Evolutionary conservation across 139 green algal genomes (phyloP), one percentile per base, ranked within the genome.

Genomic region (Chlamydomonas sp.): DNA sequence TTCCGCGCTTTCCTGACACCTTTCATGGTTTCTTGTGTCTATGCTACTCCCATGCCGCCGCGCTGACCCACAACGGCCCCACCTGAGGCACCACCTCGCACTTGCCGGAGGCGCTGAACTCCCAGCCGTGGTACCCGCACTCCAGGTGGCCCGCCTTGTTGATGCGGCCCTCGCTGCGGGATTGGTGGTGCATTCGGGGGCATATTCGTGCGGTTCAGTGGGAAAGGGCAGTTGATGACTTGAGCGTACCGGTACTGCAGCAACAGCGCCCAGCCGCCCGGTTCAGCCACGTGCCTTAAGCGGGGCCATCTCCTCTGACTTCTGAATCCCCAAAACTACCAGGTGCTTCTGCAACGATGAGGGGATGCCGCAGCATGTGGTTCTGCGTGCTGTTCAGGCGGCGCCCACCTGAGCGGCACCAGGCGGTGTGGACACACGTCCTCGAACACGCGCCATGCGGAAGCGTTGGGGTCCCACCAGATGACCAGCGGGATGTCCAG

Each of bases 71-170:
- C 73, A n/a, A 3, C 73, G 3, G 6, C 63, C 76, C 69, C 60
- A 74, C 85, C 78, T 93, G 90, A 10, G 90, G 90, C 62, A 93
- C 86, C 9, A 67, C 31, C 59, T 81, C 84, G 88, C 90, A 93
- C 2, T 18, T 18, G 31, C 88, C 90, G 5, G 72, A 12, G 57
- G 61, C 16, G 59, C 49, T 78, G 66, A 82, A 82, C 63, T 75
- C 75, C 87, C 87, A 88, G 64, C 87, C 90, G 75, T 93, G 90
- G 88, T 93, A 93, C 8, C 80, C 85, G 77, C 90, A 93, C 84
- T 93, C 88, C 57, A 93, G 79, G 66, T 77, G 59, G 17, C 90
- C 90, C 4, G 79, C 4, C 17, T 64, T 4, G 73, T 85, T 91
- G 77, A 92, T 85, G 69, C 90, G 90, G 10, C 90, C 90, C 90